Evolutionary conservation across 345 rosid genomes (phyloP).

Genomic region (Eucalyptus pauciflora): DNA sequence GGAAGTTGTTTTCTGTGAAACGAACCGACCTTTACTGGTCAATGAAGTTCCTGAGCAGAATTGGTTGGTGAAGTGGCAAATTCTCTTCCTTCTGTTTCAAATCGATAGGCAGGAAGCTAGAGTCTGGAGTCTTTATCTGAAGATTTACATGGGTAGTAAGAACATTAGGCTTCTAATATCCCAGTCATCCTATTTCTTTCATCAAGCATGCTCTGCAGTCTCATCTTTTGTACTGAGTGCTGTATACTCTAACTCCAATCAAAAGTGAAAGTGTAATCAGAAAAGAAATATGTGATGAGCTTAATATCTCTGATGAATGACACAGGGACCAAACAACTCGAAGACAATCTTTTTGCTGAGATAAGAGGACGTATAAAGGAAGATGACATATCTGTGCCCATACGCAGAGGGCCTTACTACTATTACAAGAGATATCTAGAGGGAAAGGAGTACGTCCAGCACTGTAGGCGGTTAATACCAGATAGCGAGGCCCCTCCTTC

Average conservation of each 20-base stretch:
- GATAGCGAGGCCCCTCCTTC: conserved; percentile 27
- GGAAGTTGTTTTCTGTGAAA: accelerated
- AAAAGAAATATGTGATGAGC: background rate
- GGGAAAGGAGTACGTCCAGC: conserved; percentile 82
- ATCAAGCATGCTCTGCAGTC: background rate
- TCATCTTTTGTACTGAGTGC: background rate
- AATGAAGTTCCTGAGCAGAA: background rate
- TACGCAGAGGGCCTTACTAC: conserved; percentile 59
- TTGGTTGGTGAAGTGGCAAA: background rate
- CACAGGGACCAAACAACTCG: conserved; percentile 56
- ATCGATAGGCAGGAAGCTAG: background rate
- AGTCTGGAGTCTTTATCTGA: background rate
- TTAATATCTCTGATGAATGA: background rate
- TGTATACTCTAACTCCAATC: background rate
- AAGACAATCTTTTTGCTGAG: conserved; percentile 53
- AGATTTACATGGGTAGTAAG: background rate
- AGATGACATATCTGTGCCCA: conserved; percentile 70
- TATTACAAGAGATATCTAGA: conserved; percentile 54
- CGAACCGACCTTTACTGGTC: accelerated
- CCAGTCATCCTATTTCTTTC: background rate
- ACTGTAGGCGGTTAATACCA: conserved; percentile 46
- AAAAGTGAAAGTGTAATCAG: background rate
- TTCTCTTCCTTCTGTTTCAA: background rate
- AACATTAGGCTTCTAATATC: background rate
- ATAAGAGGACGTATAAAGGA: conserved; percentile 76